phyloP scores from a whole-genome alignment of 306 rosid genomes.

The Quercus variabilis region DNA sequence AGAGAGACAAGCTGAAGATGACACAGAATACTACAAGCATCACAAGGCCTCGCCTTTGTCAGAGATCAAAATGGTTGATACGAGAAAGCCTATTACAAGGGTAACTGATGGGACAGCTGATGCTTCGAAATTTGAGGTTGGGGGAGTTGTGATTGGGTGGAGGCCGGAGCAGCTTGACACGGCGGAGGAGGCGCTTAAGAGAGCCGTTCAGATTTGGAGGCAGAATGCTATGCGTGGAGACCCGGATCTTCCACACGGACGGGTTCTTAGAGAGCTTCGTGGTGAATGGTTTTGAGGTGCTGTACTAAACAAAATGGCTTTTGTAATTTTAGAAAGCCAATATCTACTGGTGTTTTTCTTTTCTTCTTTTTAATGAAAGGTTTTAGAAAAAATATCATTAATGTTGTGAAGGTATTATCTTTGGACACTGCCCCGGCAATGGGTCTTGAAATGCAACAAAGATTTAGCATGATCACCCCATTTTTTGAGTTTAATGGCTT shows the following conservation, averaged over 20 bases:
- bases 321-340: too few relatives aligned
- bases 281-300: slow-evolving; percentile 47
- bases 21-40: slow-evolving; percentile 40
- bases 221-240: slow-evolving; percentile 64
- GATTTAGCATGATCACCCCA: too few relatives aligned
- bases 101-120: slow-evolving; percentile 44
- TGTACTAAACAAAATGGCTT: too few relatives aligned
- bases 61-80: slow-evolving; percentile 56
- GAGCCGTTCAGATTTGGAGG: slow-evolving; percentile 63
- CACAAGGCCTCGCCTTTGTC: slow-evolving; percentile 83
- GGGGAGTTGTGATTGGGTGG: slow-evolving; percentile 50
- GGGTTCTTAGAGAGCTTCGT: slow-evolving; percentile 62
- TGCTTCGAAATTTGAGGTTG: slow-evolving; percentile 3
- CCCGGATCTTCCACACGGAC: slow-evolving; percentile 65
- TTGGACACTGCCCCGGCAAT: too few relatives aligned
- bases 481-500: too few relatives aligned
- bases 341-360: too few relatives aligned
- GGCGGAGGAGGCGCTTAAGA: slow-evolving; percentile 67
- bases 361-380: too few relatives aligned
- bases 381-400: too few relatives aligned
- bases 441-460: too few relatives aligned
- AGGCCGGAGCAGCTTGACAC: slow-evolving; percentile 78
- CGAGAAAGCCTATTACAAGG: slow-evolving; percentile 53
- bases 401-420: too few relatives aligned
- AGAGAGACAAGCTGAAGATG: slow-evolving; percentile 27